Base-by-base conservation (phyloP, 495 filamentous ascomycete species). In the Lichina pygmaea region DNA sequence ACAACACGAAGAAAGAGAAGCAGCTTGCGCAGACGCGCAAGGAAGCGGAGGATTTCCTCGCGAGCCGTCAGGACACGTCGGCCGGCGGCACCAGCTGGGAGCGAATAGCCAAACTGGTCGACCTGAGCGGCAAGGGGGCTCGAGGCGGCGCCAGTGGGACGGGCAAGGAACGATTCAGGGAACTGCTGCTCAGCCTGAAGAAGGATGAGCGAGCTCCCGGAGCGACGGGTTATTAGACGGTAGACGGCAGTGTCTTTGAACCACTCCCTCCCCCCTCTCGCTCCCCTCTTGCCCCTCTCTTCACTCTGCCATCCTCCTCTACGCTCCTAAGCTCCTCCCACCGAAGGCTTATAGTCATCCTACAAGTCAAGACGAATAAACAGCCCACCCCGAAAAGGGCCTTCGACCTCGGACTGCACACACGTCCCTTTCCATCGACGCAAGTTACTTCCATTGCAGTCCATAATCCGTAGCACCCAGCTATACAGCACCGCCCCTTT, bases 21-120 rank as follows among this genome's bases (percentile, higher is more conserved):
- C 67, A 61, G 46, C 73, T 92, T 50, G 69, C 75, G 38, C 78
- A 86, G 64, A 84, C 91, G 33, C 69, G 77, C 49, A 70, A 75
- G 52, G 91, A 95, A 52, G 89, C 86, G n/a, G 86, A 95, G 57
- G 75, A 94, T 51, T 95, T 94, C 62, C 63, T 94, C 32, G 75
- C 72, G 43, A 81, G 62, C 55, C 72, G 86, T 40, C 85, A 99
- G 55, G 82, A 95, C 57, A 95, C 85, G 36, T 75, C 80, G 13
- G 78, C 80, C 2, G 89, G 91, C 24, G 89, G 89, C 32, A 99
- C 91, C 7, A 86, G 81, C 68, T 99, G 89, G 89, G 89, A 95
- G 63, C 75, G 91, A 46, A 95, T 99, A 58, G 78, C 85, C 3
- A 95, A 94, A 64, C 57, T 95, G 52, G 89, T 94, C 32, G 89